Conservation (phyloP, 495 filamentous ascomycete species). For the Chaetomium cochliodes region DNA sequence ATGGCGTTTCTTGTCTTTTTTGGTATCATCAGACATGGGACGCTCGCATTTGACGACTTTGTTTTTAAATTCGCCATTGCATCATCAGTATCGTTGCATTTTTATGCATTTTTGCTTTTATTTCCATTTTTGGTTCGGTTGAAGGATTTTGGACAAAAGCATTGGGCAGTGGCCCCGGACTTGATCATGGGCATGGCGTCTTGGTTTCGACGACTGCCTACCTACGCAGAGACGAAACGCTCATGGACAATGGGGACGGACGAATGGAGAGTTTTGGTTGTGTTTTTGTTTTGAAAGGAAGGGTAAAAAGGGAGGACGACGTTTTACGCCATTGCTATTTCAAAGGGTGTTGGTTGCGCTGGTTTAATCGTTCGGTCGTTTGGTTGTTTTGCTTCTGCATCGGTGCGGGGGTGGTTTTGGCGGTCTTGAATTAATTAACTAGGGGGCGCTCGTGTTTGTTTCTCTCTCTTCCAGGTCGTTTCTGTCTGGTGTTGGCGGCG, state of each 20-base stretch:
- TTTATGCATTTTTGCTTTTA: not conserved
- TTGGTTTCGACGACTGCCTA: conserved; percentile 6
- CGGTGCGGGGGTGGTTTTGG: not conserved
- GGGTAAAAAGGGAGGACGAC: not conserved
- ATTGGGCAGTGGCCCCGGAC: not conserved
- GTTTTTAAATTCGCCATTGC: conserved; percentile 8
- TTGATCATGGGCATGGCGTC: not conserved
- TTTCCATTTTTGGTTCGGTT: not conserved
- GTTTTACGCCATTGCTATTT: conserved; percentile 5
- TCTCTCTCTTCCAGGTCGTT: not conserved
- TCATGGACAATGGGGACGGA: not conserved
- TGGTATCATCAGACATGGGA: not conserved
- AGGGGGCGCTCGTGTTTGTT: not conserved
- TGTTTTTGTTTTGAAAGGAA: conserved; percentile 1
- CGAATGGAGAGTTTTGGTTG: not conserved
- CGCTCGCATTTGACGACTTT: conserved; percentile 4
- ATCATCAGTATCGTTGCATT: not conserved
- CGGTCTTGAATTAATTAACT: not conserved
- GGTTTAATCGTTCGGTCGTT: not conserved
- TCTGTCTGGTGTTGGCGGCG: conserved; percentile 2
- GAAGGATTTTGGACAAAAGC: not conserved
- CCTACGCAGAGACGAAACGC: conserved; percentile 2
- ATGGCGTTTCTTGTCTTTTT: conserved; percentile 15
- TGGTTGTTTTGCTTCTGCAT: not conserved
- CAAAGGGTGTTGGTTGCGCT: not conserved